A percentile compares a stretch with the other conserved stretches of the same genome.
phyloP scores from a whole-genome alignment of 1,139 yeast species.

The Kodamaea sp. region DNA sequence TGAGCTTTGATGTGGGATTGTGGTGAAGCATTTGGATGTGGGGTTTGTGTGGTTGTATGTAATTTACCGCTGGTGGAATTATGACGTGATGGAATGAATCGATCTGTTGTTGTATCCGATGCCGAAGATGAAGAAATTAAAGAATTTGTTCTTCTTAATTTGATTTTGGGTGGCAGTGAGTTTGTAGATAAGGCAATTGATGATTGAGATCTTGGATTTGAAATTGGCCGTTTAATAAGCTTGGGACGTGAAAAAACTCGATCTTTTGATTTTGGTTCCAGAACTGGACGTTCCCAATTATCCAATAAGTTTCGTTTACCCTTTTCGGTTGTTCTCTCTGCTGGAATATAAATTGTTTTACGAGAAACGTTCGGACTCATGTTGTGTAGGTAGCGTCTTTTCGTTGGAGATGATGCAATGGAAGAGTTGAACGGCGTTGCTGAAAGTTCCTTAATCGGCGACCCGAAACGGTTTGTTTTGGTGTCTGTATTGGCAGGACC shows the following conservation, averaged over 20 bases:
- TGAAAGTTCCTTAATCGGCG: constrained; percentile 9
- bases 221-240: constrained; percentile 13
- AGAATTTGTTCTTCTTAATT: constrained; percentile 37
- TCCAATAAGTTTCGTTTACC: no score
- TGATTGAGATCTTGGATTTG: constrained; percentile 22
- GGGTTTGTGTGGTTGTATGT: constrained; percentile 27
- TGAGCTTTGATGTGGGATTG: constrained; percentile 63
- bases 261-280: not conserved
- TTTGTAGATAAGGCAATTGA: constrained; percentile 13
- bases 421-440: constrained; percentile 13
- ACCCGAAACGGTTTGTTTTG: not conserved
- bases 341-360: constrained; percentile 24
- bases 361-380: constrained; percentile 44
- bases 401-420: constrained; percentile 18
- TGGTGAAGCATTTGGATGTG: constrained; percentile 49
- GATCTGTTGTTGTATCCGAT: constrained; percentile 23
- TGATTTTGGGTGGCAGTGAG: constrained; percentile 18
- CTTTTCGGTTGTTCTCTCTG: not conserved
- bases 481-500: not conserved
- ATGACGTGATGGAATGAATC: constrained; percentile 47
- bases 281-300: no score
- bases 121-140: constrained; percentile 21
- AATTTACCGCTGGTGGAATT: constrained; percentile 40
- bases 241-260: constrained; percentile 17
- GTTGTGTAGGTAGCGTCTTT: constrained; percentile 32